Base-by-base conservation (phyloP, 75 land plant species). In the Larix kaempferi region DNA sequence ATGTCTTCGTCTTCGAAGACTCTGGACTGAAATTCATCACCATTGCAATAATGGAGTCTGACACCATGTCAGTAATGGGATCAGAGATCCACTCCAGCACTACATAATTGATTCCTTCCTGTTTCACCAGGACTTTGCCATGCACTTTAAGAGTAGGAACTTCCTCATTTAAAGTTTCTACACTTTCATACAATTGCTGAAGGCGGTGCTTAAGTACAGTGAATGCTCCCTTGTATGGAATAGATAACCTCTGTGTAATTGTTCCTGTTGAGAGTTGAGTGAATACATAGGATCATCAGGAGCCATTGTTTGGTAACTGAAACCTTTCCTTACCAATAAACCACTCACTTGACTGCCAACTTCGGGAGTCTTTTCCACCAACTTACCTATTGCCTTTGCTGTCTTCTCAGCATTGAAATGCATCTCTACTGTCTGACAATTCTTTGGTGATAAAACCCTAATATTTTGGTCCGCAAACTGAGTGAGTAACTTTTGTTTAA, bases 361-460 rank as follows among this genome's bases (percentile, higher is more conserved):
- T 77, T 85, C 92, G 52, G 95, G 95, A 0, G 88, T 86, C 71
- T 93, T 95, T 72, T 94, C 98, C 16, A 95, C 99, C 57, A 98
- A 74, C 26, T 84, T 83, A 59, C 99, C 99, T 67, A 98, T 87
- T 19, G 98, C 90, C 78, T 98, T 98, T 41, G 99, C 99, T 80
- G 87, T 91, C 80, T 95, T 98, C 83, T 95, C 94, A 13, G 96
- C 92, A 76, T 83, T 95, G 79, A 98, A 98, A 76, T 89, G 86
- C 98, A 98, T 89, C 79, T 98, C 94, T 5, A 98, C 98, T 64
- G 98, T 81, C 74, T 98, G 99, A 78, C 99, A 98, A 77, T 98
- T 98, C 87, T 91, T 98, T 1, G 99, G 99, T 21, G 98, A 78
- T 54, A 89, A 44, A 23, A 98, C 91, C 71, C 89, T 95, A 23